Percentiles rank a stretch among this genome's conserved stretches.
phyloP scores from a whole-genome alignment of 768 basidiomycete genomes.

The Macrocybe gigantea region DNA sequence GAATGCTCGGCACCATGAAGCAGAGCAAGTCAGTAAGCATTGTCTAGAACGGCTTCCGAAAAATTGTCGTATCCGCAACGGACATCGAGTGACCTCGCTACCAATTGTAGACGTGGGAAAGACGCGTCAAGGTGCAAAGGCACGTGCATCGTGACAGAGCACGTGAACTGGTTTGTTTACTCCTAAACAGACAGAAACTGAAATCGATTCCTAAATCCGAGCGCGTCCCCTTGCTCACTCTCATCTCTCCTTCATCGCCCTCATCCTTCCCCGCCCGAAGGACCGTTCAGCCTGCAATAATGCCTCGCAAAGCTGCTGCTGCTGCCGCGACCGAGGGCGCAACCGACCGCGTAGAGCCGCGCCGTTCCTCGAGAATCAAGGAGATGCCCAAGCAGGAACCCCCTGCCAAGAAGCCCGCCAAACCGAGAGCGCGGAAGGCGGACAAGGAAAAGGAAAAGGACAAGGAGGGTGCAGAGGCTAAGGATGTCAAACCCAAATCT shows the following conservation, averaged over 20 bases:
- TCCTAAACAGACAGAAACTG: not conserved
- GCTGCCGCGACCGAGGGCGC: conserved; percentile 29
- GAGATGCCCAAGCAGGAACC: conserved; percentile 54
- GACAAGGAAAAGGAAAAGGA: conserved; percentile 34
- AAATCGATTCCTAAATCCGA: conserved; percentile 14
- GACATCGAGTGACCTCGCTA: too few species aligned
- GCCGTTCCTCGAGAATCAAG: conserved; percentile 74
- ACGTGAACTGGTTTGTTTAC: not conserved
- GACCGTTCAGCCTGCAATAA: conserved; percentile 19
- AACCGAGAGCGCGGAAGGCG: conserved; percentile 55
- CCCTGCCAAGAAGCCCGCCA: conserved; percentile 54
- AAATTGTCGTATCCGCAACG: too few species aligned
- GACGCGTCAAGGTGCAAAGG: too few species aligned
- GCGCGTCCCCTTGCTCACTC: conserved; percentile 15
- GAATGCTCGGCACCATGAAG: too few species aligned
- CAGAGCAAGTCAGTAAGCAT: too few species aligned
- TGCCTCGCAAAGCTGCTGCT: conserved; percentile 69
- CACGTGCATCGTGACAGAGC: too few species aligned
- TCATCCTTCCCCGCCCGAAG: conserved; percentile 7
- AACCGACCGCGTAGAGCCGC: conserved; percentile 42
- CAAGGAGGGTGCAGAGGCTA: conserved; percentile 30
- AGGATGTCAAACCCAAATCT: conserved; percentile 52
- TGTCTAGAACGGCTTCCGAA: too few species aligned
- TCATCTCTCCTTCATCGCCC: conserved; percentile 1
- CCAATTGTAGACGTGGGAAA: too few species aligned